Percentiles rank a stretch among this genome's conserved stretches.
Conservation (phyloP, 2,329 filamentous ascomycete species). For the Xylaria sp. region DNA sequence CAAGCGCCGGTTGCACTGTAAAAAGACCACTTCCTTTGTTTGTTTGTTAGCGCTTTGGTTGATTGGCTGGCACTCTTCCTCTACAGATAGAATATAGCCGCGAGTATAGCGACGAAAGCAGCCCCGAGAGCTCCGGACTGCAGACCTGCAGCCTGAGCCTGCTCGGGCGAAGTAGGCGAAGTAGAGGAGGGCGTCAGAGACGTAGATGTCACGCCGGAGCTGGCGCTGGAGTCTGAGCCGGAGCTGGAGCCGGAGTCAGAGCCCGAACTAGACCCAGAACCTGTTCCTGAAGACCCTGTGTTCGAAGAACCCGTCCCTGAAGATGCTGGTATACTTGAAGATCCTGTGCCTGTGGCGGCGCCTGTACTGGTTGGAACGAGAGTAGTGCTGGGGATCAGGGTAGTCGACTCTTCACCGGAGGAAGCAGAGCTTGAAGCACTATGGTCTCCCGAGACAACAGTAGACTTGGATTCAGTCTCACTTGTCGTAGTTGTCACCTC, state of each 20-base stretch:
- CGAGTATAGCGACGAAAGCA: constrained; percentile 48
- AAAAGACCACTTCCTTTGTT: neutral
- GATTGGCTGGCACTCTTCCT: neutral
- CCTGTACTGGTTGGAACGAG: constrained; percentile 36
- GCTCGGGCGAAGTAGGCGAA: neutral
- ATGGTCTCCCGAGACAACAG: constrained; percentile 42
- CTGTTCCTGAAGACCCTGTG: constrained; percentile 33
- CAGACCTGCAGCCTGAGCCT: neutral
- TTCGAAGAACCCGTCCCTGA: constrained; percentile 45
- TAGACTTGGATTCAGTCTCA: constrained; percentile 5
- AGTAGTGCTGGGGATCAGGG: constrained; percentile 37
- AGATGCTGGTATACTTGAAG: constrained; percentile 46
- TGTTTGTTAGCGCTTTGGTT: neutral
- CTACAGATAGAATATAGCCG: constrained; percentile 51
- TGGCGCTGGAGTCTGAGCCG: constrained; percentile 18
- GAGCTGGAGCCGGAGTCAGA: too few relatives aligned
- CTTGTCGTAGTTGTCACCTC: neutral
- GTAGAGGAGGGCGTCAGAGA: constrained; percentile 34
- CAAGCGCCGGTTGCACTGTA: neutral
- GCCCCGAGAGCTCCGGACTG: constrained; percentile 36
- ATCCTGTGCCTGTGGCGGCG: constrained; percentile 31
- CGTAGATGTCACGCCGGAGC: constrained; percentile 39
- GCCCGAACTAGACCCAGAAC: constrained; percentile 24
- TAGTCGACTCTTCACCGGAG: constrained; percentile 43
- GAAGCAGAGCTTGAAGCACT: constrained; percentile 45